phyloP scores from a whole-genome alignment of 306 rosid species.

The Oemleria cerasiformis region DNA sequence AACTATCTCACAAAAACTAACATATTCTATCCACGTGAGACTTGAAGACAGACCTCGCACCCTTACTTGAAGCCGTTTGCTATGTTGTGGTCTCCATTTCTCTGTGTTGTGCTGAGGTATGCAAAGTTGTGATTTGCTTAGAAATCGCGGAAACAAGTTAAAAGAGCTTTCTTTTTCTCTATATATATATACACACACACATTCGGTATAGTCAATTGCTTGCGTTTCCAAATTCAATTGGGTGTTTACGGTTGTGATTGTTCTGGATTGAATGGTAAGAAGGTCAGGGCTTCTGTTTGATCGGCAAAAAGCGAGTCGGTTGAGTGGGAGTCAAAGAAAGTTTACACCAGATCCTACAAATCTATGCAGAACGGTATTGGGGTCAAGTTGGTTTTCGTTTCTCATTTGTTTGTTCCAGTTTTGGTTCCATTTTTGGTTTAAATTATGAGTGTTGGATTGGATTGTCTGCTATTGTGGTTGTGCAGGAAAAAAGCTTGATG shows the following conservation, averaged over 20 bases:
- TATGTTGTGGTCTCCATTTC: too few species aligned
- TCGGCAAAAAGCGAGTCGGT: slow-evolving; percentile 55
- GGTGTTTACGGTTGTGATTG: not conserved
- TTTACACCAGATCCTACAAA: slow-evolving; percentile 74
- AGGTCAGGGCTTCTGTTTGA: slow-evolving; percentile 61
- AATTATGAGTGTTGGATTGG: not conserved
- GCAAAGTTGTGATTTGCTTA: slow-evolving; percentile 75
- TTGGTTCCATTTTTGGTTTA: not conserved
- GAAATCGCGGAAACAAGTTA: slow-evolving; percentile 75
- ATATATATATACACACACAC: too few species aligned
- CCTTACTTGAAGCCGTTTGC: too few species aligned
- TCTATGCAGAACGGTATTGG: slow-evolving; percentile 83
- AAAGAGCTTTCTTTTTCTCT: not conserved
- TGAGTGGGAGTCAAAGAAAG: slow-evolving; percentile 85
- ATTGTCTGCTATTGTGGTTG: slow-evolving; percentile 5
- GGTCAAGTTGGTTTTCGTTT: slow-evolving; percentile 54
- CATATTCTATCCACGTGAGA: too few species aligned
- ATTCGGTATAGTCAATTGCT: accelerated
- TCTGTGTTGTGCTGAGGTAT: too few species aligned
- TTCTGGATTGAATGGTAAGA: not conserved
- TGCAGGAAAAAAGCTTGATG: slow-evolving; percentile 72
- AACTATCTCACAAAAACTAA: too few species aligned
- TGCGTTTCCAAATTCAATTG: not conserved
- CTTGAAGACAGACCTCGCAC: too few species aligned
- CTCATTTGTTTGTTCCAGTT: not conserved